phyloP scores from a whole-genome alignment of 257 asterid species.

The Salvia rosmarinus region DNA sequence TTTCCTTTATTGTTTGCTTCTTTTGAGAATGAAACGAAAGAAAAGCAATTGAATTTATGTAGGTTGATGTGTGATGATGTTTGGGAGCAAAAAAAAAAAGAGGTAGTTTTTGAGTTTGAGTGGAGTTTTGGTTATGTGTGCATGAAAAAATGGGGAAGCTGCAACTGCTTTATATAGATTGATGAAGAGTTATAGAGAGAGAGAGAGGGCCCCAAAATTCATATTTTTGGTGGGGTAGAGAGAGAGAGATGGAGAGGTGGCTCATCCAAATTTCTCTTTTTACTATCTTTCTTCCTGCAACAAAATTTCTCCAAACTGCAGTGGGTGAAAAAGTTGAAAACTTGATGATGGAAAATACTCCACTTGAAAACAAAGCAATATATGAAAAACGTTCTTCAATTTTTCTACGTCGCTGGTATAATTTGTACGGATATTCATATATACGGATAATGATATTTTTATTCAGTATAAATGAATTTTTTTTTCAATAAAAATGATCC shows the following conservation, averaged over 20 bases:
- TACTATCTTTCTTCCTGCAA: not conserved
- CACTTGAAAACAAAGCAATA: constrained; percentile 37
- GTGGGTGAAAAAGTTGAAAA: constrained; percentile 9
- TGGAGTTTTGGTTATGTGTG: constrained; percentile 39
- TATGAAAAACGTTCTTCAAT: not conserved
- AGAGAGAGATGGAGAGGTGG: too few species aligned
- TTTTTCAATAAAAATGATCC: too few species aligned
- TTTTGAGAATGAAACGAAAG: constrained; percentile 28
- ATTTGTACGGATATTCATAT: too few species aligned
- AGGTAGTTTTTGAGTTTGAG: constrained; percentile 23
- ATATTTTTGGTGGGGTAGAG: not conserved
- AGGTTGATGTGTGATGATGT: not conserved
- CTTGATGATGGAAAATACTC: constrained; percentile 33
- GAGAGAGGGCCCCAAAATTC: constrained; percentile 14
- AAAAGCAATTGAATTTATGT: not conserved
- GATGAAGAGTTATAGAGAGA: not conserved
- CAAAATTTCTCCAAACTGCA: not conserved
- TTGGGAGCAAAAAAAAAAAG: constrained; percentile 6
- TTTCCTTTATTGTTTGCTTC: constrained; percentile 22
- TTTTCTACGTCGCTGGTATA: too few species aligned
- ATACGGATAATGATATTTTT: too few species aligned
- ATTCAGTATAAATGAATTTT: too few species aligned
- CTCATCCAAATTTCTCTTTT: too few species aligned
- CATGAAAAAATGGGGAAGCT: constrained; percentile 44
- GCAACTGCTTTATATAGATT: constrained; percentile 43